Evolutionary conservation across 2,329 filamentous ascomycete species (phyloP), one percentile per base, ranked within the genome.

Genomic region (Albophoma yamanashiensis): DNA sequence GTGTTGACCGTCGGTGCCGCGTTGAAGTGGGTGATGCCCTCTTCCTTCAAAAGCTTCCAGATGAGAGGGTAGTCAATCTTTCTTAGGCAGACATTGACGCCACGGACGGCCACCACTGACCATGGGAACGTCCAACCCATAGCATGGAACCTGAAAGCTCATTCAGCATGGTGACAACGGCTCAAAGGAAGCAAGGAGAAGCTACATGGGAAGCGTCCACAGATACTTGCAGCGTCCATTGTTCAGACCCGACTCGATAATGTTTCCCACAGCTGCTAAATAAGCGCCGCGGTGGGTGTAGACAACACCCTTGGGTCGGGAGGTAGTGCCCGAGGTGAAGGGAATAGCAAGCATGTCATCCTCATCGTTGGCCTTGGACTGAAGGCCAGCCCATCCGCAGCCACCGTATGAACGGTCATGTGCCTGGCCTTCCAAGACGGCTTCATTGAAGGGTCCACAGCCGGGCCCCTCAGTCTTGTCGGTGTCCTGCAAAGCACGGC

Each of bases 1-100:
- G 93, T 99, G 72, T 97, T 97, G 58, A 99, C 94, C 0, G 94
- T 99, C 0, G 94, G 94, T 0, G 93, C 94, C 0, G 93, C 93
- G 69, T 93, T 96, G 77, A 95, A 97, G 74, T 99, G 94, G 0
- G 92, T 97, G 64, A 99, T 89, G 8, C 84, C 79, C 73, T 97
- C 90, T 58, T 91, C 83, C 69, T 92, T 95, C 40, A 99, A 77
- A 4, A 99, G 76, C 56, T 83, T 83, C 94, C 94, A 99, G 62
- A 99, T 96, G 61, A 93, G 80, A 0, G 90, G 85, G 70, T 99
- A 99, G 74, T 97, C 92, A 64, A 99, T 91, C 78, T 96, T 97
- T 62, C 94, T 84, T 22, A 99, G 79, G 68, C 92, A 97, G 71
- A 96, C 92, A 73, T 97, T 92, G 3, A 93, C 95, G n/a, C 93